Evolutionary conservation across 257 asterid species (phyloP), one percentile per base, ranked within the genome.

Genomic region (Avicennia marina): DNA sequence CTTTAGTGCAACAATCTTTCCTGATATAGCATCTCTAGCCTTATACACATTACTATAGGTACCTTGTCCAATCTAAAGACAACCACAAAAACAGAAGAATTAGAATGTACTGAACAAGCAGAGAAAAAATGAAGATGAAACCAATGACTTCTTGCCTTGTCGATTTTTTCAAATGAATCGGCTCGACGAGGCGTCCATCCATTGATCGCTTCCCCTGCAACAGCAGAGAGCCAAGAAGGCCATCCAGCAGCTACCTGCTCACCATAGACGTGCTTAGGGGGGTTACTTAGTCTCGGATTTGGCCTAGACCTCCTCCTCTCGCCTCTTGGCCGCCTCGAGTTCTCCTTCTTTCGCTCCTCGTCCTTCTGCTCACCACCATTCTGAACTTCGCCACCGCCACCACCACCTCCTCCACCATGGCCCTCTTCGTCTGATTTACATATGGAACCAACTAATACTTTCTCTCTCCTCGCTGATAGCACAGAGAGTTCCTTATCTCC

Each of bases 161-260:
- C 96, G 15, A 90, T 87, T 68, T 87, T 90, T 58, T 82, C 98
- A 43, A 84, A 90, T 40, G 91, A 71, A 72, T 87, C 98, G 0
- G 96, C 98, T 1, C 98, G 81, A 8, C 98, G 95, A 27, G 98
- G 98, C 34, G 84, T 81, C 98, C 95, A 90, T 18, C 96, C 98
- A 60, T 84, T 89, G 61, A 90, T 84, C 25, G 95, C 98, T 72
- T 90, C 98, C 33, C 96, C 98, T 0, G 94, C 96, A 59, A 84
- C 95, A 53, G 90, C 82, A 21, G 96, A 90, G 58, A 90, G 85
- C 98, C 98, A 90, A 54, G 95, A 72, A 12, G 98, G 98, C 98
- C 98, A 90, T 52, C 98, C 98, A 11, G 95, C 95, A 59, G 98
- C 96, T 48, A 84, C 96, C 65, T 87, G 98, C 68, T 90, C 98